Conservation (phyloP, 306 rosid genomes). For the Urtica urens region DNA sequence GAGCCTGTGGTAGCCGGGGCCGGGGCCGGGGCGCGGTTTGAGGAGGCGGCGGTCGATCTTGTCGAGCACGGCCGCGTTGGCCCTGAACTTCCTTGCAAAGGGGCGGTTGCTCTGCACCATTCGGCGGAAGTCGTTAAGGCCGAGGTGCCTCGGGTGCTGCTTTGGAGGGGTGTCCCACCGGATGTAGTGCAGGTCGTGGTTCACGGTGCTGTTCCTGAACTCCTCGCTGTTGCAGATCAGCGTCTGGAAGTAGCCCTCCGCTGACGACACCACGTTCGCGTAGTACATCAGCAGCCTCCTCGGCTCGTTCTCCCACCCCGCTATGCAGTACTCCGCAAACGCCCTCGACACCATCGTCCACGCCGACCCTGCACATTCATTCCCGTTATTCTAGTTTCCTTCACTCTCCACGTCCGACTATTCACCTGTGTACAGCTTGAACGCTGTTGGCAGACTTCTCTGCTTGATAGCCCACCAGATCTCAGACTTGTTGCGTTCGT, state of each 20-base stretch:
- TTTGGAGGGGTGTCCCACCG: slow-evolving; percentile 90
- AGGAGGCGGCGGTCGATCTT: slow-evolving; percentile 64
- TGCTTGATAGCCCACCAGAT: slow-evolving; percentile 81
- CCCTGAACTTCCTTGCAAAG: slow-evolving; percentile 77
- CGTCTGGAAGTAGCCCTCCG: slow-evolving; percentile 91
- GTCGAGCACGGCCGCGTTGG: slow-evolving; percentile 45
- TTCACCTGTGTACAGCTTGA: slow-evolving; percentile 86
- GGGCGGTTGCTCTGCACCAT: slow-evolving; percentile 63
- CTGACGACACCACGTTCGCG: slow-evolving; percentile 81
- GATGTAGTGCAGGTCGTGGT: slow-evolving; percentile 84
- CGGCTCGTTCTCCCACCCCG: slow-evolving; percentile 91
- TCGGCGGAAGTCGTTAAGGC: slow-evolving; percentile 43
- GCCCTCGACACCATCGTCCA: slow-evolving; percentile 90
- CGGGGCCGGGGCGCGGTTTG: slow-evolving; percentile 43
- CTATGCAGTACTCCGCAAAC: slow-evolving; percentile 64
- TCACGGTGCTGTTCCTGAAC: slow-evolving; percentile 61
- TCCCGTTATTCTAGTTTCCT: no score
- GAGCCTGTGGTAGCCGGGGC: no score
- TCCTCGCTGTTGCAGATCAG: slow-evolving; percentile 60
- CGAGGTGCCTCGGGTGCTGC: slow-evolving; percentile 79
- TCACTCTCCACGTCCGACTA: background rate
- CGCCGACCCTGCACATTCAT: slow-evolving; percentile 89
- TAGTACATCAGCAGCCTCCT: slow-evolving; percentile 91
- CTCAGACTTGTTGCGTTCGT: slow-evolving; percentile 75
- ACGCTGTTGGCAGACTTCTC: slow-evolving; percentile 66